These are phyloP conservation scores for Trametes meyenii DNA, from an alignment of 768 basidiomycete species.

Conservation along the genomic window DNA sequence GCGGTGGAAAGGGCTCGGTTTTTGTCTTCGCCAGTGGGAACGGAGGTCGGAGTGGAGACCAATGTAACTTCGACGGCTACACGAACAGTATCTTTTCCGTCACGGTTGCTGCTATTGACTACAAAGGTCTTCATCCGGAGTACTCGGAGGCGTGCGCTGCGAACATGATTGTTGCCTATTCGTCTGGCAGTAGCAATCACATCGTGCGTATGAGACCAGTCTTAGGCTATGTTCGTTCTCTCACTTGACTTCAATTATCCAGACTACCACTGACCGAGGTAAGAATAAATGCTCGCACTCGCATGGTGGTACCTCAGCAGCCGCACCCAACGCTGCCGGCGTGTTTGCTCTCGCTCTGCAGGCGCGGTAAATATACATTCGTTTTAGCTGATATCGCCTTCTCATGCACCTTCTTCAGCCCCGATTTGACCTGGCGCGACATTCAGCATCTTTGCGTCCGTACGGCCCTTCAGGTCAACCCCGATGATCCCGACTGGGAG, in stretches of 20 bases:
- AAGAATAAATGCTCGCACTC: constrained; percentile 75
- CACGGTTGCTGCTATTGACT: constrained; percentile 94
- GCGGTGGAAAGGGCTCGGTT: constrained; percentile 87
- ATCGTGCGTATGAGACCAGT: constrained; percentile 56
- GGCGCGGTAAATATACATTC: constrained; percentile 58
- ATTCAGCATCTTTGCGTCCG: constrained; percentile 87
- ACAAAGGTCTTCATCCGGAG: constrained; percentile 91
- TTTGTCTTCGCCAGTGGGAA: constrained; percentile 99
- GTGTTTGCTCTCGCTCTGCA: constrained; percentile 90
- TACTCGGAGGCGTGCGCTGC: constrained; percentile 99
- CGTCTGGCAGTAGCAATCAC: constrained; percentile 90
- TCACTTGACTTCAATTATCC: constrained; percentile 21
- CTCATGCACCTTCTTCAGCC: constrained; percentile 46
- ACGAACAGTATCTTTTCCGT: constrained; percentile 97
- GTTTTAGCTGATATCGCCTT: constrained; percentile 8
- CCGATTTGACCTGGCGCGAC: constrained; percentile 96
- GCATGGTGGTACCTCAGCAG: constrained; percentile 97
- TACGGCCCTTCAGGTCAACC: constrained; percentile 77
- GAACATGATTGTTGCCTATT: constrained; percentile 95
- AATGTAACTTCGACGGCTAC: constrained; percentile 99
- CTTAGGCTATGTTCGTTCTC: neutral
- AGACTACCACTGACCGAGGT: constrained; percentile 96
- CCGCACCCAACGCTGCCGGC: constrained; percentile 94
- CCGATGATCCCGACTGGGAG: constrained; percentile 95
- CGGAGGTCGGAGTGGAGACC: constrained; percentile 87